phyloP scores from a whole-genome alignment of 345 rosid species.

The Dovyalis caffra region DNA sequence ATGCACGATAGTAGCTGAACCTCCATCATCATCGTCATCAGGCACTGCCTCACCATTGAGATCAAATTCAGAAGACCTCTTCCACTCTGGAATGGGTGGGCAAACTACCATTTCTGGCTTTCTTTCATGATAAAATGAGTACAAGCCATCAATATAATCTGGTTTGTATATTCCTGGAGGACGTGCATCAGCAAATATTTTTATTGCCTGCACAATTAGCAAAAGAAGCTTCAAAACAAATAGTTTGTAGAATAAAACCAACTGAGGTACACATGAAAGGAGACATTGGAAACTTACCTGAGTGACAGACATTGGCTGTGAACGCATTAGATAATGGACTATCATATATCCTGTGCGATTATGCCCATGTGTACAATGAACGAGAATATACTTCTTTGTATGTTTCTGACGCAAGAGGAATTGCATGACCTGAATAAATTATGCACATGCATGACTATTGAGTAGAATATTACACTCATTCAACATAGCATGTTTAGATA shows the following conservation, averaged over 20 bases:
- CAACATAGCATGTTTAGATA: not conserved
- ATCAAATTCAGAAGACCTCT: constrained; percentile 88
- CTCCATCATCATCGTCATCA: constrained; percentile 67
- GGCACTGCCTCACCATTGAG: constrained; percentile 94
- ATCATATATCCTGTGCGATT: constrained; percentile 98
- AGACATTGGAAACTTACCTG: constrained; percentile 46
- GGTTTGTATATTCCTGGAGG: constrained; percentile 98
- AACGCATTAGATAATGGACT: constrained; percentile 89
- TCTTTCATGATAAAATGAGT: constrained; percentile 86
- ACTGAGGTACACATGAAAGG: constrained; percentile 2
- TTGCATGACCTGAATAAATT: constrained; percentile 60
- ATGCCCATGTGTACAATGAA: constrained; percentile 99
- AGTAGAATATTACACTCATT: not conserved
- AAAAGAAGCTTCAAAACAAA: constrained; percentile 11
- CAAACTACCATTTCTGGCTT: constrained; percentile 67
- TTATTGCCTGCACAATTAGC: constrained; percentile 60
- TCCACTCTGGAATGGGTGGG: constrained; percentile 97
- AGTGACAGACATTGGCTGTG: constrained; percentile 68
- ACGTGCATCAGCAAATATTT: constrained; percentile 76
- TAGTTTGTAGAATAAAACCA: not conserved
- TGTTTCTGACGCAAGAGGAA: constrained; percentile 69
- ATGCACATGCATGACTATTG: not conserved
- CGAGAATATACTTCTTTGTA: constrained; percentile 79
- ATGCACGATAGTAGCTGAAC: constrained; percentile 38
- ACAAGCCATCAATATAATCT: constrained; percentile 80